Percentiles rank a stretch among this genome's conserved stretches.
Evolutionary conservation across 345 rosid genomes (phyloP).

Genomic region (Psidium friedrichsthalianum): DNA sequence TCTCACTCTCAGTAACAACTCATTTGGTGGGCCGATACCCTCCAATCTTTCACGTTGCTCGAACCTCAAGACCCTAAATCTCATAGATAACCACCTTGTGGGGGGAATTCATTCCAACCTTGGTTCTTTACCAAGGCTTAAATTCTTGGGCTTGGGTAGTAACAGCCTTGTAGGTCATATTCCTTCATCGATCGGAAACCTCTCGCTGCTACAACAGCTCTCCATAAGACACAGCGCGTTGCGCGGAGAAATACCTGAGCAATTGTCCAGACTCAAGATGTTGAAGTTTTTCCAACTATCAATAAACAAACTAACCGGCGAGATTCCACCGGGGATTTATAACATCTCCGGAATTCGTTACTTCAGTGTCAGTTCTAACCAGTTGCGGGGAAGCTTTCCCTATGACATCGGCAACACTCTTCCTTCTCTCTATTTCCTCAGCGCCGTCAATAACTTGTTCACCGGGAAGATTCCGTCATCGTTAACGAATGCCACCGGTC

Average conservation of each 20-base stretch:
- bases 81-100: neutral
- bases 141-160: fast-evolving
- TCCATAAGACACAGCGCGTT: fast-evolving
- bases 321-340: neutral
- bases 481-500: too few relatives aligned
- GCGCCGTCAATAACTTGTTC: neutral
- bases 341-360: too few relatives aligned
- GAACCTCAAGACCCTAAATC: neutral
- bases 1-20: too few relatives aligned
- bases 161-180: neutral
- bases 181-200: neutral
- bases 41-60: neutral
- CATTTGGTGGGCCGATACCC: neutral
- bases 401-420: too few relatives aligned
- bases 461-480: neutral
- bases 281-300: neutral
- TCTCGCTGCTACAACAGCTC: neutral
- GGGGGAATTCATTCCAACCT: neutral
- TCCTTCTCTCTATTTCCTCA: too few relatives aligned
- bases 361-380: too few relatives aligned
- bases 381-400: too few relatives aligned
- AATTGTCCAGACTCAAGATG: neutral
- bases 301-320: neutral
- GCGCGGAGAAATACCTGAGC: neutral
- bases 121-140: neutral